Evolutionary conservation across 1,139 yeast species (phyloP), one percentile per base, ranked within the genome.

Genomic region (Martiniozyma asiatica): DNA sequence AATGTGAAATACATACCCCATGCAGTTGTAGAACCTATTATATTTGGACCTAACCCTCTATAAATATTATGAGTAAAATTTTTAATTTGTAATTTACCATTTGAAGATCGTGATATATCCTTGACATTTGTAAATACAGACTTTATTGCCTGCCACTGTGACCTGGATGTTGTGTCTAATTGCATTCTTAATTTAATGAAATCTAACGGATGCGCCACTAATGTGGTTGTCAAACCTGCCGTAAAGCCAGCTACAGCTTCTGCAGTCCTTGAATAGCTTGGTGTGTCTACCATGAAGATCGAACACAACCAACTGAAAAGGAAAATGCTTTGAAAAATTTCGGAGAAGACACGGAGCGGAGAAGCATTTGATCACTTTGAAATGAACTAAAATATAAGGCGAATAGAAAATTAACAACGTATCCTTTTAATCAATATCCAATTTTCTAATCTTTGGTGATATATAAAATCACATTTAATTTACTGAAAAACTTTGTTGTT

Each of bases 1-100:
- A 80, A 56, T 14, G 74, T 66, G 52, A 89, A 89, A 47, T 89
- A 89, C 8, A 80, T 50, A 1, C 85, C 81, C 97, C 98, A 89
- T 0, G 94, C 92, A 0, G 74, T 50, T 0, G 92, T 73, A 41
- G 85, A 84, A 0, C 97, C 98, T 0, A 81, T 34, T 4, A 87
- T 47, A 47, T 87, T 89, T 2, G 94, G 87, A 0, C 72, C 60
- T 2, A 89, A 59, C 0, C 98, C 98, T 34, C 96, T 63, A 47
- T 89, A 89, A 1, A 65, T 42, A 37, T 62, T 65, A 20, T 43
- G 41, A 2, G 57, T 10, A 7, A 50, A 25, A 6, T 35, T 36
- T 2, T 33, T 32, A 10, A 29, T 36, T 14, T 39, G 35, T 2
- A 34, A 29, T 30, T 4, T 37, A 7, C 29, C 25, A n/a, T 25